phyloP scores from a whole-genome alignment of 2,329 filamentous ascomycete genomes.

The Coniochaeta hoffmannii region DNA sequence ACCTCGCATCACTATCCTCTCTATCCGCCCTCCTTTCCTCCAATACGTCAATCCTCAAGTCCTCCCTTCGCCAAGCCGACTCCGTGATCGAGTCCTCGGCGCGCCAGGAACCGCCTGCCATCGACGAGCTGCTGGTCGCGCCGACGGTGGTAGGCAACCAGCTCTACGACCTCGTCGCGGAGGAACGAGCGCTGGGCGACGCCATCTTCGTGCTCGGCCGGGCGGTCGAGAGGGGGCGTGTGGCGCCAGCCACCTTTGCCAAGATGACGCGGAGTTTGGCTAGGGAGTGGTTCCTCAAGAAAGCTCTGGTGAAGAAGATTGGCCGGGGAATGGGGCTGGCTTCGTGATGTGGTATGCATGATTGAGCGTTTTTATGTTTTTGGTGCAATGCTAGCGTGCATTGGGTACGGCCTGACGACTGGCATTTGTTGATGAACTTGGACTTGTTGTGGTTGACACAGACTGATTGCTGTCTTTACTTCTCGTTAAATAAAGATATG shows the following conservation, averaged over 20 bases:
- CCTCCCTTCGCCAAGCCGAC: slow-evolving; percentile 73
- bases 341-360: slow-evolving; percentile 19
- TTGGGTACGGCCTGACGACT: too few relatives aligned
- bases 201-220: slow-evolving; percentile 75
- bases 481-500: not conserved
- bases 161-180: slow-evolving; percentile 80
- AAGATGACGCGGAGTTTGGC: slow-evolving; percentile 69
- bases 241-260: slow-evolving; percentile 67
- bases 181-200: slow-evolving; percentile 81
- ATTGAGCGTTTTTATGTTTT: too few relatives aligned
- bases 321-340: slow-evolving; percentile 65
- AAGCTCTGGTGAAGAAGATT: slow-evolving; percentile 73
- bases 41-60: slow-evolving; percentile 73
- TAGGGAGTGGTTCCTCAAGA: slow-evolving; percentile 77
- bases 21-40: slow-evolving; percentile 64
- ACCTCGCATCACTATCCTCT: slow-evolving; percentile 63
- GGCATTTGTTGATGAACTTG: too few relatives aligned
- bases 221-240: slow-evolving; percentile 65
- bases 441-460: too few relatives aligned
- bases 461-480: too few relatives aligned
- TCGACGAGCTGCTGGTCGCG: slow-evolving; percentile 89
- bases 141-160: slow-evolving; percentile 91
- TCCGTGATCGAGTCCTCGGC: slow-evolving; percentile 66
- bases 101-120: slow-evolving; percentile 60
- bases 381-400: too few relatives aligned